Percentiles rank a stretch among this genome's conserved stretches.
Conservation (phyloP, 2,329 filamentous ascomycete genomes). For the Colletotrichum costaricense region DNA sequence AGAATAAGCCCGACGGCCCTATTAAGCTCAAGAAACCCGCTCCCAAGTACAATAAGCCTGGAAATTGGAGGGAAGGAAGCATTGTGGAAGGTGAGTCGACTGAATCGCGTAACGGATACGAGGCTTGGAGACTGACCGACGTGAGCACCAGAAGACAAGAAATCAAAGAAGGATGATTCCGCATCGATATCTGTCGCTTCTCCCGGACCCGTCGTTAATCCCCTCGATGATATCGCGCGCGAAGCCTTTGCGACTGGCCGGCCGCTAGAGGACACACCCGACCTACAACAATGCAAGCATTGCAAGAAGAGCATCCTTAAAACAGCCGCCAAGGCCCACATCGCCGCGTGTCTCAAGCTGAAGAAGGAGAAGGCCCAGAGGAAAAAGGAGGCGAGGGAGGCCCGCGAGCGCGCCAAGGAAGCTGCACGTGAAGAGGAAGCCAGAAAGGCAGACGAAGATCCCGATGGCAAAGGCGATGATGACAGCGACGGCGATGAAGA, state of each 20-base stretch:
- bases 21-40: slow-evolving; percentile 73
- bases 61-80: slow-evolving; percentile 78
- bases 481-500: slow-evolving; percentile 59
- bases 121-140: slow-evolving; percentile 1
- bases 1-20: slow-evolving; percentile 56
- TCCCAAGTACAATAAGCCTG: slow-evolving; percentile 73
- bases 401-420: slow-evolving; percentile 73
- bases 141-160: slow-evolving; percentile 62
- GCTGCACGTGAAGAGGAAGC: slow-evolving; percentile 68
- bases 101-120: not conserved
- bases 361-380: slow-evolving; percentile 85
- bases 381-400: slow-evolving; percentile 81
- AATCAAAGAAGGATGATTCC: slow-evolving; percentile 57
- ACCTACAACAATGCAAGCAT: slow-evolving; percentile 89
- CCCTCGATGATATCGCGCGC: slow-evolving; percentile 80
- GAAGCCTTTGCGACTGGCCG: slow-evolving; percentile 85
- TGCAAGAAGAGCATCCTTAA: slow-evolving; percentile 91
- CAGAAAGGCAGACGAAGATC: slow-evolving; percentile 61
- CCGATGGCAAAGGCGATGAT: slow-evolving; percentile 61
- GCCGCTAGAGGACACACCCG: slow-evolving; percentile 82
- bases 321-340: slow-evolving; percentile 80
- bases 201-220: slow-evolving; percentile 69
- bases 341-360: slow-evolving; percentile 83
- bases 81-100: slow-evolving; percentile 66
- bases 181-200: slow-evolving; percentile 52